phyloP scores from a whole-genome alignment of 140 eudicot genomes.

The Ambrosia hybrid region DNA sequence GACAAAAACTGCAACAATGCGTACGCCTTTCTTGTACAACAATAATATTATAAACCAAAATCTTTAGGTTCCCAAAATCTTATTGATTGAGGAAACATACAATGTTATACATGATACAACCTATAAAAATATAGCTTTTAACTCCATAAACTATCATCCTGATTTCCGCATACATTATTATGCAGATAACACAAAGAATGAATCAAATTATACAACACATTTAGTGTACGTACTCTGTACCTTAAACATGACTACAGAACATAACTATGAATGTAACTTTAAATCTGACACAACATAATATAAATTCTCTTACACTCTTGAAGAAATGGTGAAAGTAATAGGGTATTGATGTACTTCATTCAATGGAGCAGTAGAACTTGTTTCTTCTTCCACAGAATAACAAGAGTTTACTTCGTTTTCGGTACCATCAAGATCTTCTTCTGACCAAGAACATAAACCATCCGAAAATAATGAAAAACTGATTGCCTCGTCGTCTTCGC shows the following conservation, averaged over 20 bases:
- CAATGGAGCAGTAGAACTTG: slow-evolving; percentile 14
- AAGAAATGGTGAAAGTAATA: slow-evolving; percentile 33
- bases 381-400: slow-evolving; percentile 30
- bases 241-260: slow-evolving; percentile 21
- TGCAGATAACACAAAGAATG: slow-evolving; percentile 21
- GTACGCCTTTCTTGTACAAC: no score
- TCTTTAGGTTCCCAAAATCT: no score
- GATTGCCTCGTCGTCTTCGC: slow-evolving; percentile 32
- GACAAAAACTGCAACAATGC: no score
- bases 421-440: slow-evolving; percentile 37
- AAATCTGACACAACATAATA: slow-evolving; percentile 15
- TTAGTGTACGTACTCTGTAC: slow-evolving; percentile 20
- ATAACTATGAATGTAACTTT: slow-evolving; percentile 8
- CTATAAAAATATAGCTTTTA: neutral
- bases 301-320: slow-evolving; percentile 29
- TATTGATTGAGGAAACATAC: no score
- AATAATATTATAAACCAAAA: no score
- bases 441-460: slow-evolving; percentile 32
- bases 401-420: slow-evolving; percentile 23
- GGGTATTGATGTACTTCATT: slow-evolving; percentile 41
- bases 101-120: neutral
- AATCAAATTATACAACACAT: slow-evolving; percentile 8
- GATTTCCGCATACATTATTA: no score
- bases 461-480: slow-evolving; percentile 39
- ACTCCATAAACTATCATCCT: no score